Evolutionary conservation across 2,329 filamentous ascomycete species (phyloP).

Genomic region (Hypoxylon sp.): DNA sequence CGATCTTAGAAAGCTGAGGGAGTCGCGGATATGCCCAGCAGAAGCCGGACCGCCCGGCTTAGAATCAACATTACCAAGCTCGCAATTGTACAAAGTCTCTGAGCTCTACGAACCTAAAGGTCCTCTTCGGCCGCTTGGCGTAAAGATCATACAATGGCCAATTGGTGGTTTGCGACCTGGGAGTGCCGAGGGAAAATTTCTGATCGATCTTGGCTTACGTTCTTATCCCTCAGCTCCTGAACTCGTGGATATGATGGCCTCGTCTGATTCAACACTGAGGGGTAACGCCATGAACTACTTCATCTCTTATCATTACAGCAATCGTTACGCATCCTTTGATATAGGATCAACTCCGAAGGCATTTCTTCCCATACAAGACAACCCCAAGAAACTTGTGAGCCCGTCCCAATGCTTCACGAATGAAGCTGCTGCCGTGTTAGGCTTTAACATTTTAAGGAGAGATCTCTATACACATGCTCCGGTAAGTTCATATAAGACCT

Average conservation of each 20-base stretch:
- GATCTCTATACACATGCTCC: slow-evolving; percentile 84
- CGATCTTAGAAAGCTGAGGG: slow-evolving; percentile 83
- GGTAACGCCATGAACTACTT: slow-evolving; percentile 85
- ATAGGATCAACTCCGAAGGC: slow-evolving; percentile 68
- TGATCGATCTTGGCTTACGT: slow-evolving; percentile 80
- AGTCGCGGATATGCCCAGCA: slow-evolving; percentile 85
- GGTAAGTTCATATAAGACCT: slow-evolving; percentile 54
- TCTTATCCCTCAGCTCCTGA: slow-evolving; percentile 79
- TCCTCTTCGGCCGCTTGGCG: slow-evolving; percentile 75
- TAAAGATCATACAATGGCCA: slow-evolving; percentile 89
- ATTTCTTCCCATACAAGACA: slow-evolving; percentile 81
- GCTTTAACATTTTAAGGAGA: slow-evolving; percentile 81
- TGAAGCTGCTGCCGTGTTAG: slow-evolving; percentile 80
- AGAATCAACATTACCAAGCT: slow-evolving; percentile 67
- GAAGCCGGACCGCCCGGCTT: slow-evolving; percentile 73
- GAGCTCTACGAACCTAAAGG: slow-evolving; percentile 87
- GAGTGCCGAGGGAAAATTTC: slow-evolving; percentile 81
- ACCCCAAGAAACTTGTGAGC: slow-evolving; percentile 74
- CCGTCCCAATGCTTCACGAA: slow-evolving; percentile 89
- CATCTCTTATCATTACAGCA: slow-evolving; percentile 81
- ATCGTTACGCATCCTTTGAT: slow-evolving; percentile 79
- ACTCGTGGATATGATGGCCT: slow-evolving; percentile 83
- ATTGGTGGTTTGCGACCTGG: slow-evolving; percentile 75
- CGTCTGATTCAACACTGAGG: slow-evolving; percentile 71
- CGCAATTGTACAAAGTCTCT: slow-evolving; percentile 77